Percentiles rank a stretch among this genome's conserved stretches.
Conservation (phyloP, 176 grass and related monocot species). For the Bothriochloa decipiens region DNA sequence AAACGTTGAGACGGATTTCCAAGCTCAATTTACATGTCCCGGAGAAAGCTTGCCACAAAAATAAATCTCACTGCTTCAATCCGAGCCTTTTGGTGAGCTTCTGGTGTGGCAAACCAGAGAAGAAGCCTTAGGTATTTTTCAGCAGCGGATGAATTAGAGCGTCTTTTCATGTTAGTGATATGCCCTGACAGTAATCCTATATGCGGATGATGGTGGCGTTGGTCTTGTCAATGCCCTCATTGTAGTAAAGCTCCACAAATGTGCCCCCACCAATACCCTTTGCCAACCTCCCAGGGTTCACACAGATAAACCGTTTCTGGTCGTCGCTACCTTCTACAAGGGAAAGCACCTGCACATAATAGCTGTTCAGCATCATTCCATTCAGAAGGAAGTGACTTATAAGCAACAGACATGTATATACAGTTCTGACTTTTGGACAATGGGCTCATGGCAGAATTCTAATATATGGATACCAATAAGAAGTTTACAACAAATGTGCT, state of each 20-base stretch:
- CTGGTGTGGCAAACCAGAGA: background rate
- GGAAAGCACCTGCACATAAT: slow-evolving; percentile 62
- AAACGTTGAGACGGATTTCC: background rate
- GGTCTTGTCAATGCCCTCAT: slow-evolving; percentile 46
- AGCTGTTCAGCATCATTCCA: slow-evolving; percentile 32
- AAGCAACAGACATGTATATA: background rate
- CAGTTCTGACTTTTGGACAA: background rate
- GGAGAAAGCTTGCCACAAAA: slow-evolving; percentile 1
- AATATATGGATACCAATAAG: slow-evolving; percentile 16
- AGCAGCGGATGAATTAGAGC: background rate
- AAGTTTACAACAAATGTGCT: slow-evolving; percentile 14
- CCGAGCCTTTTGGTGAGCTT: background rate
- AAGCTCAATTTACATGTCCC: background rate
- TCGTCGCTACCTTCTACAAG: slow-evolving; percentile 46
- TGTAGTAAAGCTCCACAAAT: slow-evolving; percentile 83
- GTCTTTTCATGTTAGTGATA: background rate
- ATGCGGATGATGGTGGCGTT: slow-evolving; percentile 72
- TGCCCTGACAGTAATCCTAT: slow-evolving; percentile 23
- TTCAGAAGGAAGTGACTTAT: slow-evolving; percentile 20
- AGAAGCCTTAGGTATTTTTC: background rate
- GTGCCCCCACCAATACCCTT: slow-evolving; percentile 94
- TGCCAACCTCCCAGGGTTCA: slow-evolving; percentile 87
- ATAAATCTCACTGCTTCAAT: background rate
- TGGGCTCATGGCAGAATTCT: background rate
- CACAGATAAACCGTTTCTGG: slow-evolving; percentile 56